Evolutionary conservation across 2,329 filamentous ascomycete genomes (phyloP).

Genomic region (Phoma sp.): DNA sequence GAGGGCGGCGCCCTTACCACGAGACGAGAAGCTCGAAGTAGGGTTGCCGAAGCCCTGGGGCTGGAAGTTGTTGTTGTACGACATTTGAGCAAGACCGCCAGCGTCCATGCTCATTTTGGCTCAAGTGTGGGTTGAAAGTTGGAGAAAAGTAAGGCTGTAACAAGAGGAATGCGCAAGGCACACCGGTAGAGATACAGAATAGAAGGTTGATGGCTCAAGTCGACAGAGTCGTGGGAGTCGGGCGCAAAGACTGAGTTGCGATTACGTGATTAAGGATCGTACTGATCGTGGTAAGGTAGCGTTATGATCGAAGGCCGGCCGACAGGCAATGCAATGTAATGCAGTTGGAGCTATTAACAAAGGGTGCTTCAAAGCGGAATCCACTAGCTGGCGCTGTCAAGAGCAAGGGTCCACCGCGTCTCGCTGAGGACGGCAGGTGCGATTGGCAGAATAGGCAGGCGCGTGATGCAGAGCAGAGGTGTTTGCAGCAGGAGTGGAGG

Average conservation of each 20-base stretch:
- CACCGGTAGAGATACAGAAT: constrained; percentile 42
- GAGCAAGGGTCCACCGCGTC: constrained; percentile 21
- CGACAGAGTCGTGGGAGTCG: constrained; percentile 22
- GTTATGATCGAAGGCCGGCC: constrained; percentile 44
- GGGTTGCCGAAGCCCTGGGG: constrained; percentile 76
- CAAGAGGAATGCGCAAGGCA: constrained; percentile 35
- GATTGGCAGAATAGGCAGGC: constrained; percentile 18
- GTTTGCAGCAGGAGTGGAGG: constrained; percentile 17
- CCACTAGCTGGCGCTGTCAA: constrained; percentile 13
- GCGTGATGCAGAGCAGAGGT: constrained; percentile 11
- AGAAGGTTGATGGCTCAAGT: constrained; percentile 30
- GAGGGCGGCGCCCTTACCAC: constrained; percentile 82
- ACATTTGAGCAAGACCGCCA: constrained; percentile 99
- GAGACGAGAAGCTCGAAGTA: constrained; percentile 80
- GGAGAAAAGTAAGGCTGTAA: constrained; percentile 40
- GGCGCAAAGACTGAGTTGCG: constrained; percentile 32
- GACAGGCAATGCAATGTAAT: constrained; percentile 46
- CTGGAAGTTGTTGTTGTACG: constrained; percentile 76
- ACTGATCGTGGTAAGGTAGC: constrained; percentile 41
- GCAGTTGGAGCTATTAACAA: constrained; percentile 48
- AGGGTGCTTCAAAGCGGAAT: constrained; percentile 26
- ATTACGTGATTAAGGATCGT: constrained; percentile 52
- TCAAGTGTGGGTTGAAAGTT: constrained; percentile 27
- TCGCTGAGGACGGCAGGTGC: constrained; percentile 25
- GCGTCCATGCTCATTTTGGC: constrained; percentile 75